phyloP scores from a whole-genome alignment of 495 filamentous ascomycete genomes.

The Penicillium salamii region DNA sequence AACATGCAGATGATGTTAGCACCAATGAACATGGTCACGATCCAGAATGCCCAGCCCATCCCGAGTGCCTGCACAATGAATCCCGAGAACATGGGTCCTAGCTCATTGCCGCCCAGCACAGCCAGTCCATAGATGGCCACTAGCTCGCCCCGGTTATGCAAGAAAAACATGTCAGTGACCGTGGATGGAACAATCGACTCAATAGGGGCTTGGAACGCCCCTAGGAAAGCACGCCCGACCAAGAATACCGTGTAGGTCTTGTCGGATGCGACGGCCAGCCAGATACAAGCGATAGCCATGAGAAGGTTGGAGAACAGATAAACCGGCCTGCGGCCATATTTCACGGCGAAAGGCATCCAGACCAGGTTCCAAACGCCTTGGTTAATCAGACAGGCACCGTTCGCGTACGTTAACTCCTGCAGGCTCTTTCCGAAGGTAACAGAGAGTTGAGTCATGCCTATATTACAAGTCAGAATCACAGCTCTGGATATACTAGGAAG shows the following conservation, averaged over 20 bases:
- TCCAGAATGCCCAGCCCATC: conserved; percentile 51
- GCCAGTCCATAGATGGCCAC: conserved; percentile 45
- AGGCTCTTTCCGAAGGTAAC: conserved; percentile 37
- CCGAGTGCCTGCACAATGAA: conserved; percentile 47
- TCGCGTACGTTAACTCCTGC: conserved; percentile 24
- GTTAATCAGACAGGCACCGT: conserved; percentile 11
- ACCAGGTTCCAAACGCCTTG: conserved; percentile 50
- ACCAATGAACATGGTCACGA: conserved; percentile 46
- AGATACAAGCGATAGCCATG: conserved; percentile 40
- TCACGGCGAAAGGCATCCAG: conserved; percentile 54
- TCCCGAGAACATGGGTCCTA: conserved; percentile 49
- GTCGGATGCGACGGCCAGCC: conserved; percentile 37
- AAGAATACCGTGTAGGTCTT: conserved; percentile 41
- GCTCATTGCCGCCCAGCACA: conserved; percentile 40
- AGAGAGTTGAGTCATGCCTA: conserved; percentile 35
- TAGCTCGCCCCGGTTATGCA: conserved; percentile 54
- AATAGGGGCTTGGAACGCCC: conserved; percentile 47
- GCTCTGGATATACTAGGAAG: neutral
- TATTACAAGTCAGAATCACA: neutral
- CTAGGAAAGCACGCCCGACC: conserved; percentile 45
- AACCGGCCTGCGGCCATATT: conserved; percentile 51
- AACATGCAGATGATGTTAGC: conserved; percentile 41
- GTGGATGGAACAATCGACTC: conserved; percentile 50
- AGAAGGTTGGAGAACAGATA: conserved; percentile 31
- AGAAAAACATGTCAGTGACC: conserved; percentile 56